These are phyloP conservation scores for Alternaria gaisen DNA, from an alignment of 2,329 filamentous ascomycete species.

Conservation along the genomic window DNA sequence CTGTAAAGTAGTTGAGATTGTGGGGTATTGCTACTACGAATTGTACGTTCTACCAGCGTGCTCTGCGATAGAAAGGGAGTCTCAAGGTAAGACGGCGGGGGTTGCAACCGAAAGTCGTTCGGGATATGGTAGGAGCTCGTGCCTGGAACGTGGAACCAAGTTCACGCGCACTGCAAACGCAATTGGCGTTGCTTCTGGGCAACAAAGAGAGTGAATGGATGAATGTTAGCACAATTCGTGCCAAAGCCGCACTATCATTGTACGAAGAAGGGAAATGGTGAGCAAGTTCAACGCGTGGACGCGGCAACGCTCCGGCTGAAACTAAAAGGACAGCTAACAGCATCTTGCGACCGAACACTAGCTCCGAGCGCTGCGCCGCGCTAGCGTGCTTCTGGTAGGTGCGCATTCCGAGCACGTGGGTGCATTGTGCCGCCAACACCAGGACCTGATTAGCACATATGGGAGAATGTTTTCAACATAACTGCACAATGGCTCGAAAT, in stretches of 20 bases:
- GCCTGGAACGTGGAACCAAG: conserved; percentile 7
- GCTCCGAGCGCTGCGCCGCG: conserved; percentile 24
- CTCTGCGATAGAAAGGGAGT: conserved; percentile 13
- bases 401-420: conserved; percentile 25
- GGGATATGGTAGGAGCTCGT: conserved; percentile 10
- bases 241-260: conserved; percentile 34
- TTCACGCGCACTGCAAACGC: conserved; percentile 19
- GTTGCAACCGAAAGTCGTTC: conserved; percentile 19
- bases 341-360: conserved; percentile 27
- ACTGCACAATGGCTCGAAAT: background rate
- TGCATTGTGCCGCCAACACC: conserved; percentile 7
- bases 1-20: conserved; percentile 16
- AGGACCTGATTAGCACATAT: background rate
- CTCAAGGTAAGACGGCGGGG: conserved; percentile 23
- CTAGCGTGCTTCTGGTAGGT: conserved; percentile 26
- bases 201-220: conserved; percentile 25
- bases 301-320: conserved; percentile 37
- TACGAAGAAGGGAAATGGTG: conserved; percentile 30
- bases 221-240: conserved; percentile 33
- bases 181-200: conserved; percentile 19
- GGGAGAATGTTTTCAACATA: background rate
- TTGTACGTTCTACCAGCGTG: conserved; percentile 8
- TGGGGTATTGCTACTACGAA: background rate
- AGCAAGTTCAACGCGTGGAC: conserved; percentile 31
- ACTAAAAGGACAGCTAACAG: conserved; percentile 43